These are phyloP conservation scores for Neurospora sp. DNA, from an alignment of 495 filamentous ascomycete species.

Conservation along the genomic window DNA sequence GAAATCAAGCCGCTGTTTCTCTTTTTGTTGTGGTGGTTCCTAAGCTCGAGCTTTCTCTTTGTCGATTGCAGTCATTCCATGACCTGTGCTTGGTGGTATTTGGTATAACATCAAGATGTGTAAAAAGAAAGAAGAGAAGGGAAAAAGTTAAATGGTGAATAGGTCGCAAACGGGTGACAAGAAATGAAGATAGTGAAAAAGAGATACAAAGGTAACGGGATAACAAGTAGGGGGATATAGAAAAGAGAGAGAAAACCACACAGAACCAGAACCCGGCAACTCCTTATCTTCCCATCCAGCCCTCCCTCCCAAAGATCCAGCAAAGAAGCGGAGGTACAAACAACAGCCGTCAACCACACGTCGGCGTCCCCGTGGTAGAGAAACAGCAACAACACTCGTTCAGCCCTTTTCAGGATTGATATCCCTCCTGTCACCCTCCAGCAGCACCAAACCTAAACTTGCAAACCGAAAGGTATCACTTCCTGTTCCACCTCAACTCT, in stretches of 20 bases:
- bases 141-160: neutral
- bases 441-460: neutral
- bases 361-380: neutral
- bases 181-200: neutral
- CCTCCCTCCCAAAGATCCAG: neutral
- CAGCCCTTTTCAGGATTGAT: neutral
- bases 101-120: neutral
- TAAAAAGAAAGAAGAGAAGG: neutral
- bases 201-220: neutral
- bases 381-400: neutral
- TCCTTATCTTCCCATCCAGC: neutral
- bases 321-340: neutral
- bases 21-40: neutral
- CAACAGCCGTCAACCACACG: neutral
- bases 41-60: neutral
- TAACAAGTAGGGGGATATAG: neutral
- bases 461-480: neutral
- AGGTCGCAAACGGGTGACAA: neutral
- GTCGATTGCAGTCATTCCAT: neutral
- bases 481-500: neutral
- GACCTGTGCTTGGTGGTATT: neutral
- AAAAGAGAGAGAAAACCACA: neutral
- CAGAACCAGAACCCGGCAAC: neutral
- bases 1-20: neutral
- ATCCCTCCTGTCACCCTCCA: neutral